These are phyloP conservation scores for Capillidium heterosporum DNA, from an alignment of 371 early-diverging fungal genomes.

Conservation along the genomic window DNA sequence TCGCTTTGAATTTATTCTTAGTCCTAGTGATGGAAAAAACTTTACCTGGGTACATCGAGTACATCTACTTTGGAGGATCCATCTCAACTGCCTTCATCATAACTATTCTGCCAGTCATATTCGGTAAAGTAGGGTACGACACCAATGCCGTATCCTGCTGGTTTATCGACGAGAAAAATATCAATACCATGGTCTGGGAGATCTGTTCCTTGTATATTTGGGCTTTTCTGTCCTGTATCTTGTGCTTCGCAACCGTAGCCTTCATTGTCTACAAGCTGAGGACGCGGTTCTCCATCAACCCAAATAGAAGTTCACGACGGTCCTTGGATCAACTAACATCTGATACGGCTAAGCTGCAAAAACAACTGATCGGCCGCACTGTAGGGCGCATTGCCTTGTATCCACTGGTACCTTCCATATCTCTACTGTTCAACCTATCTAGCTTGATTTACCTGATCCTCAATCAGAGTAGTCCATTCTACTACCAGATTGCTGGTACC, in stretches of 20 bases:
- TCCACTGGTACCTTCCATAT: neutral
- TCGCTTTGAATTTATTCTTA: neutral
- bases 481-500: neutral
- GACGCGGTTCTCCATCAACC: neutral
- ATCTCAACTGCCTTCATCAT: neutral
- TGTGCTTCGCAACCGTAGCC: neutral
- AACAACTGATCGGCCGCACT: neutral
- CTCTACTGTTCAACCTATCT: neutral
- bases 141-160: neutral
- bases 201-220: neutral
- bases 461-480: neutral
- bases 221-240: neutral
- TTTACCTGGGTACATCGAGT: neutral
- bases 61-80: neutral
- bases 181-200: neutral
- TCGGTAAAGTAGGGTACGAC: neutral
- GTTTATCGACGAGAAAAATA: neutral
- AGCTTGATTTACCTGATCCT: neutral
- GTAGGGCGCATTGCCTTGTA: neutral
- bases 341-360: too few species aligned
- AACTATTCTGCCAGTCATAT: neutral
- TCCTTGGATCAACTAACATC: too few species aligned
- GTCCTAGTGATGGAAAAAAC: neutral
- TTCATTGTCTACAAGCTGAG: neutral
- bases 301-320: neutral